A percentile compares a stretch with the other conserved stretches of the same genome.
phyloP scores from a whole-genome alignment of 108 stramenopile species.

The Cyclotella distinguenda region DNA sequence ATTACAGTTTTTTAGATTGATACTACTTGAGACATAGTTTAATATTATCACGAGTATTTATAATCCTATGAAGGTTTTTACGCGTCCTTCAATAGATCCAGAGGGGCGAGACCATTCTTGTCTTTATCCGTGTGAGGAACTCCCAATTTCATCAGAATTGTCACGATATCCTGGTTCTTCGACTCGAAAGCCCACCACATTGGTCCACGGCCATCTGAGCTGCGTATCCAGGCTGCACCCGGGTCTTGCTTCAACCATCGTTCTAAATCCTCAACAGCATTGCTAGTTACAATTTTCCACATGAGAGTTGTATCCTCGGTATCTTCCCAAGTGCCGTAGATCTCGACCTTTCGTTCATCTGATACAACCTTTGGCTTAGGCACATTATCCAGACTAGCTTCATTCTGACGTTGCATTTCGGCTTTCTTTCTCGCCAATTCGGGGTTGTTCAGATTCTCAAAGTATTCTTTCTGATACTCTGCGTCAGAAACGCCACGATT shows the following conservation, averaged over 20 bases:
- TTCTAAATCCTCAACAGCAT: constrained; percentile 60
- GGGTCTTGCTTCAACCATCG: constrained; percentile 74
- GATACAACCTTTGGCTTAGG: constrained; percentile 21
- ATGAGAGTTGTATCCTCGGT: constrained; percentile 81
- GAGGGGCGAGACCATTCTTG: constrained; percentile 71
- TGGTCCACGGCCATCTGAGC: constrained; percentile 86
- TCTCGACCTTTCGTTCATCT: constrained; percentile 56
- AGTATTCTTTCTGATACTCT: constrained; percentile 88
- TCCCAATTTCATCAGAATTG: constrained; percentile 75
- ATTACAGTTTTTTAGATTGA: no score
- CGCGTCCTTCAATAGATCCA: constrained; percentile 63
- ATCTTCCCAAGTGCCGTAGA: constrained; percentile 84
- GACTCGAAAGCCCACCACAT: constrained; percentile 91
- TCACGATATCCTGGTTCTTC: constrained; percentile 76
- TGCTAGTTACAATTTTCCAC: constrained; percentile 77
- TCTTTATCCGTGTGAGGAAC: constrained; percentile 83
- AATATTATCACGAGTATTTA: no score
- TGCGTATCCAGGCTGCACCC: constrained; percentile 75
- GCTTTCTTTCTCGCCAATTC: constrained; percentile 57
- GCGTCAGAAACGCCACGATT: constrained; percentile 74
- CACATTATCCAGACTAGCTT: constrained; percentile 9
- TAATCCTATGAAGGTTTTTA: no score
- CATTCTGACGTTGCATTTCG: constrained; percentile 39
- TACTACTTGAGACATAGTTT: no score
- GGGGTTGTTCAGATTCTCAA: constrained; percentile 77